phyloP scores from a whole-genome alignment of 345 rosid species.

The Moricandia moricandioides region DNA sequence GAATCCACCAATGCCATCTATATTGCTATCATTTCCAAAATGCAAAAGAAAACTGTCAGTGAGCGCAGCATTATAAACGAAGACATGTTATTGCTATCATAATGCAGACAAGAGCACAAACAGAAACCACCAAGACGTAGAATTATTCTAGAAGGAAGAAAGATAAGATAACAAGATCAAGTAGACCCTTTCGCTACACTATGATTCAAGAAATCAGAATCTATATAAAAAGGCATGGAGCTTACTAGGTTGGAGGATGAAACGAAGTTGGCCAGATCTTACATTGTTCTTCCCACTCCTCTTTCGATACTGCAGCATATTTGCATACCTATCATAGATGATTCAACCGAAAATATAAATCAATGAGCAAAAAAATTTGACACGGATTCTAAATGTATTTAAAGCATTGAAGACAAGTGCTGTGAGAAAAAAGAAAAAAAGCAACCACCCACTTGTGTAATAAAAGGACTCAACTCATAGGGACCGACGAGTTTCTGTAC shows the following conservation, averaged over 20 bases:
- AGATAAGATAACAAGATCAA: neutral
- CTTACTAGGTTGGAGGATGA: slow-evolving; percentile 92
- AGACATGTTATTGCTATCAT: slow-evolving; percentile 1
- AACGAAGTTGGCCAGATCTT: slow-evolving; percentile 95
- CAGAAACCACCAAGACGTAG: neutral
- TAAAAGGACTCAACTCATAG: slow-evolving; percentile 76
- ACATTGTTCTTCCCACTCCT: slow-evolving; percentile 90
- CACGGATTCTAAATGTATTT: neutral
- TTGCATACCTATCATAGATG: slow-evolving; percentile 52
- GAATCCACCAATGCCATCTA: slow-evolving; percentile 79
- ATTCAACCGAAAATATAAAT: neutral
- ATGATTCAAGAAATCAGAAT: neutral
- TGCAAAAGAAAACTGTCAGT: neutral
- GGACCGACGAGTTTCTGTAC: slow-evolving; percentile 55
- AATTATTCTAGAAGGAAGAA: neutral
- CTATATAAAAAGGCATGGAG: slow-evolving; percentile 20
- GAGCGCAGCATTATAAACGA: neutral
- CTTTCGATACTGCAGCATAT: slow-evolving; percentile 71
- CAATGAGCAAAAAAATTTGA: neutral
- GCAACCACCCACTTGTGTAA: slow-evolving; percentile 67
- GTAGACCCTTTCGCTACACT: neutral
- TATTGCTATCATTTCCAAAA: slow-evolving; percentile 48
- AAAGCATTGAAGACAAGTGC: neutral
- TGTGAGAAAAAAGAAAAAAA: slow-evolving; percentile 27
- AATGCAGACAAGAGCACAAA: neutral